A percentile compares a stretch with the other conserved stretches of the same genome.
These are phyloP conservation scores for Escallonia herrerae DNA, from an alignment of 129 eudicot genomes.

Conservation along the genomic window DNA sequence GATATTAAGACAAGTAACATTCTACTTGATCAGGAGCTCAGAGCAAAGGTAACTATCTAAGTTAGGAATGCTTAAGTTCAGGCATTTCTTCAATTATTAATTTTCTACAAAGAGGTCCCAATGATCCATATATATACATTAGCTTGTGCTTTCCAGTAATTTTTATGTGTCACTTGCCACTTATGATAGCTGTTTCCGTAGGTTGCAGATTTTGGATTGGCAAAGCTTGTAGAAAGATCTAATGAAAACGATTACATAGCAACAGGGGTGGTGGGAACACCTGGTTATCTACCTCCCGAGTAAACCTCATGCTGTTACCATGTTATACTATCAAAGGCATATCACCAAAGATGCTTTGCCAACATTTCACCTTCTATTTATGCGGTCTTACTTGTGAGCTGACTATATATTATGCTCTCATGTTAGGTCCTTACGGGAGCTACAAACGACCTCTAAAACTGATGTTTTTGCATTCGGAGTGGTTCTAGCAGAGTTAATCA, in stretches of 20 bases:
- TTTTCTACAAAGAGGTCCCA: no score
- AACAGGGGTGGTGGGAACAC: conserved; percentile 38
- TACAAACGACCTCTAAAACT: conserved; percentile 37
- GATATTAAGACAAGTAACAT: conserved; percentile 39
- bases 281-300: conserved; percentile 44
- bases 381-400: no score
- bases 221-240: conserved; percentile 27
- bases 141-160: no score
- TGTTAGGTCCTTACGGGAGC: conserved; percentile 30
- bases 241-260: conserved; percentile 30
- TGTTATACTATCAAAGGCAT: no score
- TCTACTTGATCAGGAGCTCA: conserved; percentile 34
- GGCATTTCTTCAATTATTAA: no score
- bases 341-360: no score
- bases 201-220: conserved; percentile 39
- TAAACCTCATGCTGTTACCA: conserved; percentile 8
- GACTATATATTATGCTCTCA: conserved; percentile 9
- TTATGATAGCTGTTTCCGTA: background rate
- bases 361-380: no score
- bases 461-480: conserved; percentile 43
- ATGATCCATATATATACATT: no score
- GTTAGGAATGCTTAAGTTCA: no score
- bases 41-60: conserved; percentile 29
- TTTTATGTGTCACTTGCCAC: no score
- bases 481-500: conserved; percentile 35